Evolutionary conservation across 2,329 filamentous ascomycete genomes (phyloP), one percentile per base, ranked within the genome.

Genomic region (Stenocarpella maydis): DNA sequence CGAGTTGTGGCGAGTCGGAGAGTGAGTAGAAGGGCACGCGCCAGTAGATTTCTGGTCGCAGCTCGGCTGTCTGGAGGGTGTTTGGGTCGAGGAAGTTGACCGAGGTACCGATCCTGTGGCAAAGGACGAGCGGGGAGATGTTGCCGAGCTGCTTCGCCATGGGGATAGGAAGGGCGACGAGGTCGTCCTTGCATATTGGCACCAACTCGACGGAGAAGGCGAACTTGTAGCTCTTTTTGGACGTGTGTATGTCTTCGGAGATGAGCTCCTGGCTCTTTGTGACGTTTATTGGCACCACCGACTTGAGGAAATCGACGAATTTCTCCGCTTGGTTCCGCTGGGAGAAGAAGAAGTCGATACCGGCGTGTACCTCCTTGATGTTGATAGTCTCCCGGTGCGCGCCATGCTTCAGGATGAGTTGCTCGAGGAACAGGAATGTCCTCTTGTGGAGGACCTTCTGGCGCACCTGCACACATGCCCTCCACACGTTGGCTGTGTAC

Each of bases 361-460:
- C 70, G 75, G 98, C 94, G 81, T 95, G 95, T 34, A 93, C 92
- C 82, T 99, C 96, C 79, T 97, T 98, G 82, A 99, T 99, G 80
- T 98, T 99, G 81, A 98, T 95, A 0, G 95, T 96, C 74, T 99
- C 95, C 73, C 90, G 88, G 80, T 97, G 95, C 4, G 95, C 96
- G 68, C 89, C 88, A 79, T 98, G 94, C 85, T 98, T 98, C 75
- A 99, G 85, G 75, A 99, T 97, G 68, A 98, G 86, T 84, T 99
- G 95, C 81, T 98, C 96, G 43, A 98, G 89, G 78, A 85, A 86
- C 54, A 88, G 75, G 74, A 88, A 88, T 1, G 86, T 88, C 75
- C 96, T 87, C 88, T 98, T 99, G 83, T 99, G 96, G 6, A 93
- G 89, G 47, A 99, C 96, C 83, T 98, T 98, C 80, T 99, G 96